These are phyloP conservation scores for Amanita rubescens DNA, from an alignment of 768 basidiomycete species.

Conservation along the genomic window DNA sequence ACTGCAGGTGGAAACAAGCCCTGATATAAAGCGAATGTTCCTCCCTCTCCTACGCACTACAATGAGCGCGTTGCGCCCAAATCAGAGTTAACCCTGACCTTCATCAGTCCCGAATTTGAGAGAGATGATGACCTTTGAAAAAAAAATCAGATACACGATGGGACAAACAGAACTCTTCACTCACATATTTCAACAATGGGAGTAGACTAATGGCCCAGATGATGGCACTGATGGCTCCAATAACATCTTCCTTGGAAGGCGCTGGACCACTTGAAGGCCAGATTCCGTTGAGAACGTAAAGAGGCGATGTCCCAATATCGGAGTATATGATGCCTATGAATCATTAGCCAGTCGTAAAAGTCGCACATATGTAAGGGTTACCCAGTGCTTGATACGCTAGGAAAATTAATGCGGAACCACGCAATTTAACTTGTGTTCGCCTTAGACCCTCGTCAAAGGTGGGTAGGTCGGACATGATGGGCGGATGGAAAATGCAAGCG, in stretches of 20 bases:
- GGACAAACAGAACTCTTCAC: conserved; percentile 9
- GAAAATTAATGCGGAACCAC: conserved; percentile 22
- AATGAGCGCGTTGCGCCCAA: neutral
- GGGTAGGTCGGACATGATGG: conserved; percentile 13
- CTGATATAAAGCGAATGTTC: conserved; percentile 57
- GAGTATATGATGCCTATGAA: conserved; percentile 39
- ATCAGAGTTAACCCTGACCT: neutral
- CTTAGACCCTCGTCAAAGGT: conserved; percentile 22
- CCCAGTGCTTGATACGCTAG: conserved; percentile 30
- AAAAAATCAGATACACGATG: neutral
- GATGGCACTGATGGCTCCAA: conserved; percentile 57
- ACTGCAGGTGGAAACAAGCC: conserved; percentile 47
- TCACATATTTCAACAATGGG: conserved; percentile 58
- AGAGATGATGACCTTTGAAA: conserved; percentile 32
- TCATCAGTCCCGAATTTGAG: conserved; percentile 29
- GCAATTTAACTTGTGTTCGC: conserved; percentile 24
- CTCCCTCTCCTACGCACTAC: conserved; percentile 49
- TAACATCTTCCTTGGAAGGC: conserved; percentile 51
- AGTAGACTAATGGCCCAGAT: conserved; percentile 57
- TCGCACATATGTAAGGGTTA: conserved; percentile 4
- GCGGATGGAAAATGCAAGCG: conserved; percentile 1
- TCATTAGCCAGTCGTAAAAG: neutral
- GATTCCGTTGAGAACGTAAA: conserved; percentile 61
- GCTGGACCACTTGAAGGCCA: conserved; percentile 42
- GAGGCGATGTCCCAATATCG: conserved; percentile 50